These are phyloP conservation scores for Taphrina confusa DNA, from an alignment of 1,139 yeast genomes.

Conservation along the genomic window DNA sequence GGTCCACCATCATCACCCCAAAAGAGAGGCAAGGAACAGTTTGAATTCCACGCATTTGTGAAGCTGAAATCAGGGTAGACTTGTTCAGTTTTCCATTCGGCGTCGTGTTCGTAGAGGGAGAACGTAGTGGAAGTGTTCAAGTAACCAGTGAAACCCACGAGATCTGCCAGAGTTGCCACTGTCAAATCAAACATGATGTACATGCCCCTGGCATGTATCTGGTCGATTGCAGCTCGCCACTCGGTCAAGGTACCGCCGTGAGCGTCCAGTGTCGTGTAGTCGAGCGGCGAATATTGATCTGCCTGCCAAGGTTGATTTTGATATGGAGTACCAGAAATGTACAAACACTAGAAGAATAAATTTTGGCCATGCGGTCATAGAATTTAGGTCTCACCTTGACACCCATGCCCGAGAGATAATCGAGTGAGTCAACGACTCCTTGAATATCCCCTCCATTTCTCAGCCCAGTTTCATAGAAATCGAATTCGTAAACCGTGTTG, in stretches of 20 bases:
- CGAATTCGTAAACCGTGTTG: constrained; percentile 36
- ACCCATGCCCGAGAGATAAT: constrained; percentile 36
- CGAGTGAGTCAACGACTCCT: constrained; percentile 35
- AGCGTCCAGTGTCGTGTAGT: constrained; percentile 36
- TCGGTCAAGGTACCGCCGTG: constrained; percentile 36
- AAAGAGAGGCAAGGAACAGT: constrained; percentile 33
- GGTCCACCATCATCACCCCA: constrained; percentile 38
- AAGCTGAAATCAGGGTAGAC: constrained; percentile 34
- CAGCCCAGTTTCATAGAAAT: constrained; percentile 33
- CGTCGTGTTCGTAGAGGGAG: constrained; percentile 35
- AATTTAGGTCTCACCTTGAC: constrained; percentile 39
- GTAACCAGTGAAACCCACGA: constrained; percentile 35
- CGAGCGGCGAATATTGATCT: constrained; percentile 38
- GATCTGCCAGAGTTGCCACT: constrained; percentile 37
- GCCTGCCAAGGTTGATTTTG: constrained; percentile 37
- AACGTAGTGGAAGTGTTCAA: constrained; percentile 35
- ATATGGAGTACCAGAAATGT: constrained; percentile 37
- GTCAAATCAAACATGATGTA: constrained; percentile 36
- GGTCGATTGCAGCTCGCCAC: constrained; percentile 36
- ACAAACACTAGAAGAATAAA: constrained; percentile 23
- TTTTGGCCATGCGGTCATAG: background rate
- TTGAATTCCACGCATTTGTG: constrained; percentile 32
- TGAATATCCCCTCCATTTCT: constrained; percentile 37
- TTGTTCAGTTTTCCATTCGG: constrained; percentile 34
- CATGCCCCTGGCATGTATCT: constrained; percentile 35